A percentile compares a stretch with the other conserved stretches of the same genome.
These are phyloP conservation scores for Vigna trinervia DNA, from an alignment of 306 rosid genomes.

Conservation along the genomic window DNA sequence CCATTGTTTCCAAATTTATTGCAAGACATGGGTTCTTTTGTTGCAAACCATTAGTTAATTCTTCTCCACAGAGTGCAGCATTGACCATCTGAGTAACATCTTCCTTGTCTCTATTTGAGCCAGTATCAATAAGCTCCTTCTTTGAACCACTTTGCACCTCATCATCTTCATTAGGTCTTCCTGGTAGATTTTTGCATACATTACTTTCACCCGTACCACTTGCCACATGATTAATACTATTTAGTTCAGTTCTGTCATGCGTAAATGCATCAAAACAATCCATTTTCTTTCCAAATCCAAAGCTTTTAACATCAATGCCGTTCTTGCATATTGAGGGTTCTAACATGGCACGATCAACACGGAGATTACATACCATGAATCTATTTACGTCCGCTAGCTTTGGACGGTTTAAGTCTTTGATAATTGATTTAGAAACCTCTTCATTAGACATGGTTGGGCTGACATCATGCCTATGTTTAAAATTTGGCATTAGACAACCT, in stretches of 20 bases:
- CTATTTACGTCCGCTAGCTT: conserved; percentile 33
- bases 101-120: conserved; percentile 34
- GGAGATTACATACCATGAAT: conserved; percentile 31
- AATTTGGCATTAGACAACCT: conserved; percentile 23
- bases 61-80: conserved; percentile 37
- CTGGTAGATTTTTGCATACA: conserved; percentile 27
- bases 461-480: conserved; percentile 43
- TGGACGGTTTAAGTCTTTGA: conserved; percentile 10
- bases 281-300: conserved; percentile 28
- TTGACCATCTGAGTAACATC: conserved; percentile 43
- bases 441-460: conserved; percentile 13
- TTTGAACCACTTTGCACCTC: conserved; percentile 29
- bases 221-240: conserved; percentile 28
- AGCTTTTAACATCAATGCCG: conserved; percentile 10
- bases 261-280: conserved; percentile 23
- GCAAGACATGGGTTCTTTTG: conserved; percentile 13
- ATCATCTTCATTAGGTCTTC: conserved; percentile 42
- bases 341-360: conserved; percentile 37
- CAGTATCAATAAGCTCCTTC: conserved; percentile 19
- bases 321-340: conserved; percentile 35
- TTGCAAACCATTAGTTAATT: conserved; percentile 35
- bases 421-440: conserved; percentile 40
- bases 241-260: conserved; percentile 37
- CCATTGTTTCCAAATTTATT: conserved; percentile 44
- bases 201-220: conserved; percentile 33